phyloP scores from a whole-genome alignment of 2,329 filamentous ascomycete genomes.

The Phoma sp. region DNA sequence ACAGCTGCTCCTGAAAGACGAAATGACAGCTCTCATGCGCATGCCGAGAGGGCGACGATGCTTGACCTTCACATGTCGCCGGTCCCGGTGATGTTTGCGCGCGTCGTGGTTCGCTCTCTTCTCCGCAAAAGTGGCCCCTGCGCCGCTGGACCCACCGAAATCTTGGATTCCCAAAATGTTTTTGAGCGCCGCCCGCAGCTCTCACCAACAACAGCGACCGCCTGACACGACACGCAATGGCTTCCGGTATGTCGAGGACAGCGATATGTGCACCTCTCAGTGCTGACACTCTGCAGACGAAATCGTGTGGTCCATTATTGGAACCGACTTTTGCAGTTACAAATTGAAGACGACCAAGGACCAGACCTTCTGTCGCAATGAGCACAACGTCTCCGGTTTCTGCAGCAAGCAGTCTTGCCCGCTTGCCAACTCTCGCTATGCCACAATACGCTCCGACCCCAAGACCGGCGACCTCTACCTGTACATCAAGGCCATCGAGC shows the following conservation, averaged over 20 bases:
- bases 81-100: slow-evolving; percentile 10
- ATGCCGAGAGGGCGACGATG: slow-evolving; percentile 38
- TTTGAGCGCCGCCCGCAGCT: slow-evolving; percentile 15
- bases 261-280: too few relatives aligned
- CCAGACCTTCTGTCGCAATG: slow-evolving; percentile 94
- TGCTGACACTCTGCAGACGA: slow-evolving; percentile 65
- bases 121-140: slow-evolving; percentile 24
- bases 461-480: slow-evolving; percentile 85
- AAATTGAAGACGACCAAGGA: slow-evolving; percentile 74
- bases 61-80: slow-evolving; percentile 19
- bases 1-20: slow-evolving; percentile 20
- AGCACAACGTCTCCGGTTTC: slow-evolving; percentile 61
- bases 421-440: slow-evolving; percentile 89
- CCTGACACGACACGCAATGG: slow-evolving; percentile 23
- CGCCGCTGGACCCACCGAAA: slow-evolving; percentile 22
- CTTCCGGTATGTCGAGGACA: slow-evolving; percentile 27
- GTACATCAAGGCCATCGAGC: slow-evolving; percentile 87
- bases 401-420: slow-evolving; percentile 72
- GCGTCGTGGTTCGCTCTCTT: slow-evolving; percentile 28
- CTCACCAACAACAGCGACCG: slow-evolving; percentile 17
- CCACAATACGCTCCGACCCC: slow-evolving; percentile 84
- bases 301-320: slow-evolving; percentile 96
- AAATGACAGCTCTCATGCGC: slow-evolving; percentile 42
- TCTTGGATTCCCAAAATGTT: slow-evolving; percentile 22
- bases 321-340: slow-evolving; percentile 93